Evolutionary conservation across 805 yeast genomes (phyloP).

Genomic region (Pichia occidentalis): DNA sequence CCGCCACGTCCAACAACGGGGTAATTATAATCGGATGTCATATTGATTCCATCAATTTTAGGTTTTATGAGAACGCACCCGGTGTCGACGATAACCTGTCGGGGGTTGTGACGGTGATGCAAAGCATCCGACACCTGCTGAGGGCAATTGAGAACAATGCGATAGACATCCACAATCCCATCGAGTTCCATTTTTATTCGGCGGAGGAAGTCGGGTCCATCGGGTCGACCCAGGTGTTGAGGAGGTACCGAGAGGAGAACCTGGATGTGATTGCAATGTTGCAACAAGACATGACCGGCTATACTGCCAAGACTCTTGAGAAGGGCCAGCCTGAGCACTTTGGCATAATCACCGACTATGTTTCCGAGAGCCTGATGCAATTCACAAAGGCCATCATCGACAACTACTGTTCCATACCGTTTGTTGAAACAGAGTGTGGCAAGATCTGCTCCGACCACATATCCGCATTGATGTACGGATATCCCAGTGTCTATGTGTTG

Average conservation of each 20-base stretch:
- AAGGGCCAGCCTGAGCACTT: constrained; percentile 54
- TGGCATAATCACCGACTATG: constrained; percentile 76
- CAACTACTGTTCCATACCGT: constrained; percentile 60
- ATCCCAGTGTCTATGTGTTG: constrained; percentile 74
- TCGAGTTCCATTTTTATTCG: constrained; percentile 91
- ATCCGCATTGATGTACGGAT: constrained; percentile 76
- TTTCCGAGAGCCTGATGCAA: constrained; percentile 45
- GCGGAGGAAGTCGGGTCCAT: constrained; percentile 92
- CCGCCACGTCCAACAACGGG: too few species aligned
- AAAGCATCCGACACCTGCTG: constrained; percentile 60
- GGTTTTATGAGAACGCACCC: constrained; percentile 66
- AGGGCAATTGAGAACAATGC: constrained; percentile 18
- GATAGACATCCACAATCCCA: constrained; percentile 42
- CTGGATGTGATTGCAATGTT: constrained; percentile 70
- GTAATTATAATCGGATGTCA: constrained; percentile 81
- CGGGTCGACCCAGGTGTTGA: constrained; percentile 78
- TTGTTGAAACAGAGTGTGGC: constrained; percentile 74
- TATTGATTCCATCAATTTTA: constrained; percentile 73
- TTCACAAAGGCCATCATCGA: constrained; percentile 58
- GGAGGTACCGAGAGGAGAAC: constrained; percentile 40
- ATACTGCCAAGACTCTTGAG: constrained; percentile 44
- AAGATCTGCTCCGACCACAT: constrained; percentile 94
- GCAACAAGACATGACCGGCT: constrained; percentile 95
- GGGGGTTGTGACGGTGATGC: constrained; percentile 75
- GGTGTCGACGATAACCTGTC: constrained; percentile 96